phyloP scores from a whole-genome alignment of 352 stramenopile species.

The Halophytophthora batemanensis region DNA sequence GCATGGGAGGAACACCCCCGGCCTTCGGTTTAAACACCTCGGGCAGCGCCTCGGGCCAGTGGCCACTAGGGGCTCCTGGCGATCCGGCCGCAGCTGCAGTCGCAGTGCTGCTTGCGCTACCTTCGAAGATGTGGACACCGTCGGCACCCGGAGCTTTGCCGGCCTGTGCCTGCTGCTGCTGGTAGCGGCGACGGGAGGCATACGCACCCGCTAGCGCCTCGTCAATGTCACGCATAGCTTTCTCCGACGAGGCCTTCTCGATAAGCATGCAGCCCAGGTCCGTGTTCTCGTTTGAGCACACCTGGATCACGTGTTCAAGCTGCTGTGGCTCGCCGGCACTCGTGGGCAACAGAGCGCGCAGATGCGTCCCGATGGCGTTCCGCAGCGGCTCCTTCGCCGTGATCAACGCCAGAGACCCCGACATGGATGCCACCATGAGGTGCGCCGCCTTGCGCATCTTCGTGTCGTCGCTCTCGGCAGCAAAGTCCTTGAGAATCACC shows the following conservation, averaged over 20 bases:
- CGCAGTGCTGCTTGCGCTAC: constrained; percentile 31
- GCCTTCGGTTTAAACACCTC: constrained; percentile 94
- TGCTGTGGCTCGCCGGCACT: constrained; percentile 86
- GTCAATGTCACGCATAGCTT: constrained; percentile 98
- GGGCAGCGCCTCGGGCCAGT: constrained; percentile 81
- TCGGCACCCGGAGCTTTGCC: constrained; percentile 63
- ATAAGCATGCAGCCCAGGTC: constrained; percentile 99
- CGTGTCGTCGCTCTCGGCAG: constrained; percentile 91
- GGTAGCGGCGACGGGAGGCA: constrained; percentile 72
- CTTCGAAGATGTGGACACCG: constrained; percentile 78
- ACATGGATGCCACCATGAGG: constrained; percentile 98
- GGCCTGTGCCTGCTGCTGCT: constrained; percentile 81
- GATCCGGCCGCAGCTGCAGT: constrained; percentile 31
- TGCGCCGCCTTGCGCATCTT: constrained; percentile 98
- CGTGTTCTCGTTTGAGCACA: constrained; percentile 98
- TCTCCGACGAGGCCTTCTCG: constrained; percentile 99
- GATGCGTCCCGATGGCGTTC: constrained; percentile 96
- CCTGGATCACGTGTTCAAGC: constrained; percentile 96
- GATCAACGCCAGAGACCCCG: constrained; percentile 96
- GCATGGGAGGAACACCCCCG: constrained; percentile 88
- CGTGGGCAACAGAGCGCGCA: constrained; percentile 90
- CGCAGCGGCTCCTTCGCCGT: constrained; percentile 97
- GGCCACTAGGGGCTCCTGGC: constrained; percentile 31
- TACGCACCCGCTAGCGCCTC: constrained; percentile 91
- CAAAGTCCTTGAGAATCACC: constrained; percentile 99